Evolutionary conservation across 495 filamentous ascomycete species (phyloP).

Genomic region (Podospora pseudocomata): DNA sequence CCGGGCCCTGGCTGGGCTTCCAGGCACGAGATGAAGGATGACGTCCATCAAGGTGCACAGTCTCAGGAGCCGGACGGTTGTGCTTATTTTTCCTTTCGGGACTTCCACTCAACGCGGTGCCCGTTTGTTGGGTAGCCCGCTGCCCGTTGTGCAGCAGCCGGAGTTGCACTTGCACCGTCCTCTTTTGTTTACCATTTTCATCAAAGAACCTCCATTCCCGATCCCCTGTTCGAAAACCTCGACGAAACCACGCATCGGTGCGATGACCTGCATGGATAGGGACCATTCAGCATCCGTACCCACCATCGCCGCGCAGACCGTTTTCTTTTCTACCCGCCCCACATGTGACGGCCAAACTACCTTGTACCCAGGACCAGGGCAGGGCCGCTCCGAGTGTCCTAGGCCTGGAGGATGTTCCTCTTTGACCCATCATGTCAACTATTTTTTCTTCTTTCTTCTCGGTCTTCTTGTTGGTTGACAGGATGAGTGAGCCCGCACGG

Average conservation of each 20-base stretch:
- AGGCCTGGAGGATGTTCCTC: slow-evolving; percentile 26
- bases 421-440: slow-evolving; percentile 19
- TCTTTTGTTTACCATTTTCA: background rate
- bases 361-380: slow-evolving; percentile 28
- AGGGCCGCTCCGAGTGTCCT: slow-evolving; percentile 26
- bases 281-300: slow-evolving; percentile 11
- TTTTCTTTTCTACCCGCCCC: slow-evolving; percentile 24
- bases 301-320: slow-evolving; percentile 17
- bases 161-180: too few relatives aligned
- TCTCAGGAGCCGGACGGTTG: background rate
- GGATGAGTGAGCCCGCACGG: slow-evolving; percentile 18
- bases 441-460: slow-evolving; percentile 9
- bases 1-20: too few relatives aligned
- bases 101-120: background rate
- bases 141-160: too few relatives aligned
- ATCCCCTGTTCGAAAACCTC: background rate
- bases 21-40: background rate
- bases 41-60: slow-evolving; percentile 5
- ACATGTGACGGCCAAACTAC: slow-evolving; percentile 25
- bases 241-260: background rate
- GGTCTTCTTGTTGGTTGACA: slow-evolving; percentile 6
- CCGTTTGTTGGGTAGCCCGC: background rate
- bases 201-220: background rate
- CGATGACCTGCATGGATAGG: slow-evolving; percentile 2
- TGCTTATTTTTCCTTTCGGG: background rate